Conservation (phyloP, 2,329 filamentous ascomycete genomes). For the Amphichorda felina region DNA sequence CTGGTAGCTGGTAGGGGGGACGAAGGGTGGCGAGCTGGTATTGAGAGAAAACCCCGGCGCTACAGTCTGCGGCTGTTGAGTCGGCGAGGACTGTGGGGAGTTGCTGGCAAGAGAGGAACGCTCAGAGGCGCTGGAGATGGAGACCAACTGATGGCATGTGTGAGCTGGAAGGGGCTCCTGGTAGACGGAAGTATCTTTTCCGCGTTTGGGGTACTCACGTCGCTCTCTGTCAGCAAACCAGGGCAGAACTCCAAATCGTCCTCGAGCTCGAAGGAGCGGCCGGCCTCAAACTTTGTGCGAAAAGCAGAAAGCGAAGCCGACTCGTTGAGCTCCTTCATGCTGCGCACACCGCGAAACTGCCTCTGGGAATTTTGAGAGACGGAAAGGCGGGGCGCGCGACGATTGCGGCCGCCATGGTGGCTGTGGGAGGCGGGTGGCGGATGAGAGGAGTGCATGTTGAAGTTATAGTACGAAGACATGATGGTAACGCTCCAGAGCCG, state of each 20-base stretch:
- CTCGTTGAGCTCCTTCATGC: slow-evolving; percentile 78
- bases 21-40: slow-evolving; percentile 53
- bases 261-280: slow-evolving; percentile 87
- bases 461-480: slow-evolving; percentile 57
- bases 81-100: slow-evolving; percentile 82
- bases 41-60: slow-evolving; percentile 66
- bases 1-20: slow-evolving; percentile 50
- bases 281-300: slow-evolving; percentile 80
- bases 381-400: slow-evolving; percentile 69
- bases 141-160: slow-evolving; percentile 55
- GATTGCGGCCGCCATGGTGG: slow-evolving; percentile 75
- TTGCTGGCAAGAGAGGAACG: slow-evolving; percentile 90
- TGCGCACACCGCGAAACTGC: slow-evolving; percentile 75
- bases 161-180: slow-evolving; percentile 4
- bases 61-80: slow-evolving; percentile 74
- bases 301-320: slow-evolving; percentile 66
- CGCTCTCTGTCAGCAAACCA: slow-evolving; percentile 79
- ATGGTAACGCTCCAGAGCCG: too few species aligned
- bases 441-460: slow-evolving; percentile 46
- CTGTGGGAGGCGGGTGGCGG: slow-evolving; percentile 51
- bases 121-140: slow-evolving; percentile 87
- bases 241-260: slow-evolving; percentile 96
- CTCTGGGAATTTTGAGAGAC: slow-evolving; percentile 75
- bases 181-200: slow-evolving; percentile 7
- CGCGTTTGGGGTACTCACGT: slow-evolving; percentile 54